phyloP scores from a whole-genome alignment of 2,329 filamentous ascomycete species.

The Amphichorda felina region DNA sequence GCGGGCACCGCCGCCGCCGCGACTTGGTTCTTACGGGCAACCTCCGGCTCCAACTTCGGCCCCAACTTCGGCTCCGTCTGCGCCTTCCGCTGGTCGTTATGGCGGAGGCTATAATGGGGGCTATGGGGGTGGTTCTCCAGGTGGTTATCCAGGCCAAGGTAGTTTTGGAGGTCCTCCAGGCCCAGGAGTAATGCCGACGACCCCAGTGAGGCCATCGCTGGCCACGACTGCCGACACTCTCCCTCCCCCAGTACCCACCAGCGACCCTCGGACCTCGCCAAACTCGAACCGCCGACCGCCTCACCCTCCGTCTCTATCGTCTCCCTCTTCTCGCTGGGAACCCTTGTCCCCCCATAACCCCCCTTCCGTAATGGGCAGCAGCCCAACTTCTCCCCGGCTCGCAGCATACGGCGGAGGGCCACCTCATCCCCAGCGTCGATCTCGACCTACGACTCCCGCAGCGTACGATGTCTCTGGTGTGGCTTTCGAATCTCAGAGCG shows the following conservation, averaged over 20 bases:
- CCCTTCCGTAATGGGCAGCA: not conserved
- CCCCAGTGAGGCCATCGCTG: not conserved
- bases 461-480: not conserved
- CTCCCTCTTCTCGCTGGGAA: conserved; percentile 2
- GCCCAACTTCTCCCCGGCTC: conserved; percentile 1
- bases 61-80: no score
- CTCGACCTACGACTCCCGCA: conserved; percentile 4
- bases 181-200: not conserved
- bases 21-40: not conserved
- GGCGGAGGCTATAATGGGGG: no score
- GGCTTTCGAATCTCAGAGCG: conserved; percentile 7
- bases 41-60: not conserved
- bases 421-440: not conserved
- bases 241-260: not conserved
- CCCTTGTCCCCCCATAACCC: not conserved
- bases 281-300: not conserved
- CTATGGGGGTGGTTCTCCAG: no score
- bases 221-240: not conserved
- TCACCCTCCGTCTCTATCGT: not conserved
- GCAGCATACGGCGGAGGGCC: not conserved
- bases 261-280: not conserved
- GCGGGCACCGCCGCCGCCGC: no score
- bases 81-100: no score
- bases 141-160: no score
- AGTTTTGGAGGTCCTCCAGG: no score